Evolutionary conservation across 1,139 yeast species (phyloP), one percentile per base, ranked within the genome.

Genomic region (Pichia sp.): DNA sequence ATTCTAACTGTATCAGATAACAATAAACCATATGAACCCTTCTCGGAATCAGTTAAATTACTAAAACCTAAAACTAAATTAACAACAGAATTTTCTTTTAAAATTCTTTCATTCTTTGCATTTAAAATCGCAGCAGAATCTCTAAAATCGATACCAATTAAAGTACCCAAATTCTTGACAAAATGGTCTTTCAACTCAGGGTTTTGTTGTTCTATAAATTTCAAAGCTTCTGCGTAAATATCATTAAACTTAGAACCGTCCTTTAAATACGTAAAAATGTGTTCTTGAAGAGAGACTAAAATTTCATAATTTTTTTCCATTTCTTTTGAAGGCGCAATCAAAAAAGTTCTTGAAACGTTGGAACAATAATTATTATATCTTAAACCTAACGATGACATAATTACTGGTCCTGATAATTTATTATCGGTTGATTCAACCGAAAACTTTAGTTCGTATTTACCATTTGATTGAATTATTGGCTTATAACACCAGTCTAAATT

Each of bases 401-500:
- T 89, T 33, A 87, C 89, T 22, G 96, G 95, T 35, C 84, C 84
- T 11, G 85, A 84, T 48, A 90, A 72, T 53, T 73, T 74, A 42
- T 78, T 77, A 50, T 80, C 76, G 44, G 77, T 76, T 0, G 95
- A 82, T 53, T 81, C 76, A 1, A 96, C 96, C 52, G 94, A 82
- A 39, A 95, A 94, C 57, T 76, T 82, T 59, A 90, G 71, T 62
- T 89, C 96, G 60, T 81, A 90, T 44, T 80, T 80, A 37, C 87
- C 89, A 43, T 95, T 95, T 56, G 95, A 83, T 66, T 90, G 96
- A 48, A 92, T 75, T 47, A 87, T 85, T 29, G 98, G 97, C 40
- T 89, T 80, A 64, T 87, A 89, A 56, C 96, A 86, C 97, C 97
- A 92, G 64, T 92, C 97, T 32, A 92, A 68, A 52, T 80, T 78